A percentile compares a stretch with the other conserved stretches of the same genome.
Conservation (phyloP, 2,329 filamentous ascomycete genomes). For the Ilyonectria mors-panacis region DNA sequence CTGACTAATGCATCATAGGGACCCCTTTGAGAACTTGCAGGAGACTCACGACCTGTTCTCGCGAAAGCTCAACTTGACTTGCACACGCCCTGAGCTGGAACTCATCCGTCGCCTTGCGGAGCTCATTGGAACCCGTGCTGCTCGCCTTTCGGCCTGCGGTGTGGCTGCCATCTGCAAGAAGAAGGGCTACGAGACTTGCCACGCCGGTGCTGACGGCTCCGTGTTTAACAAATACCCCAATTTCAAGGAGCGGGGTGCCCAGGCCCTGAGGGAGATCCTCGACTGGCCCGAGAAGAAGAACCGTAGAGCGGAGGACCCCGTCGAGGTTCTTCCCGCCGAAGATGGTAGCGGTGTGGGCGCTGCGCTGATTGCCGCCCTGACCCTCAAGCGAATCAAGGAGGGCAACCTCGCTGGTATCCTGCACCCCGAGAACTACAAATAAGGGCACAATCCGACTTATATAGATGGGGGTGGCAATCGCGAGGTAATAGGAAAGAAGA, state of each 20-base stretch:
- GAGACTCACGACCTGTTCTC: conserved; percentile 89
- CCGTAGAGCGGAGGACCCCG: conserved; percentile 83
- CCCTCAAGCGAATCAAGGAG: conserved; percentile 74
- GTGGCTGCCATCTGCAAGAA: conserved; percentile 97
- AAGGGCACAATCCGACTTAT: conserved; percentile 28
- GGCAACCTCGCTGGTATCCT: conserved; percentile 76
- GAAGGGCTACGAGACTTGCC: conserved; percentile 89
- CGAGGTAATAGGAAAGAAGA: conserved; percentile 36
- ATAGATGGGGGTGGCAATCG: conserved; percentile 35
- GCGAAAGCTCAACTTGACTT: conserved; percentile 79
- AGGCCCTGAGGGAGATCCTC: conserved; percentile 93
- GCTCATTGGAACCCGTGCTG: conserved; percentile 94
- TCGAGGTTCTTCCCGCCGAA: conserved; percentile 91
- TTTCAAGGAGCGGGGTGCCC: conserved; percentile 93
- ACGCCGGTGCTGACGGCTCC: conserved; percentile 96
- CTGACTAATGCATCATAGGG: conserved; percentile 64
- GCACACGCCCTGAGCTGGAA: conserved; percentile 86
- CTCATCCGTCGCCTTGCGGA: conserved; percentile 91
- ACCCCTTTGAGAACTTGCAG: conserved; percentile 94
- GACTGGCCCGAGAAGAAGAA: conserved; percentile 85
- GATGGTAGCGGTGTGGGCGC: conserved; percentile 98
- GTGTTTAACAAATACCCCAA: conserved; percentile 99
- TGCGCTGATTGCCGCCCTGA: conserved; percentile 87
- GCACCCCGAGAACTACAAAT: conserved; percentile 74
- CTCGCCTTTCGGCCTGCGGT: conserved; percentile 93